A percentile compares a stretch with the other conserved stretches of the same genome.
These are phyloP conservation scores for Diplogelasinospora grovesii DNA, from an alignment of 495 filamentous ascomycete species.

Conservation along the genomic window DNA sequence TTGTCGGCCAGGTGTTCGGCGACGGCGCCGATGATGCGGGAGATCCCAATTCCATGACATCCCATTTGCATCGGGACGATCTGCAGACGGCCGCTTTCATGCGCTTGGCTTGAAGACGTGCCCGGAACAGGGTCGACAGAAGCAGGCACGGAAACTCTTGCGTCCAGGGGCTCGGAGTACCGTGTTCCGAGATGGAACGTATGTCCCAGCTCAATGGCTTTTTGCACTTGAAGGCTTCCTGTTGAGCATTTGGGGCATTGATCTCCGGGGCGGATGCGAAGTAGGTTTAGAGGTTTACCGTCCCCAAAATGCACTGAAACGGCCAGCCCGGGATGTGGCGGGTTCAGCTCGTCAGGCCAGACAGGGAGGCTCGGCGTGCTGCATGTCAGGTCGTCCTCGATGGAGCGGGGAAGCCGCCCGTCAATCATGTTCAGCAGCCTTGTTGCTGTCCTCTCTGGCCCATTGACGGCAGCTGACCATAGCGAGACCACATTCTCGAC, in stretches of 20 bases:
- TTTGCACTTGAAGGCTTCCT: slow-evolving; percentile 58
- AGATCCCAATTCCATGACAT: slow-evolving; percentile 92
- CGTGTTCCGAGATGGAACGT: slow-evolving; percentile 90
- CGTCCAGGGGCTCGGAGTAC: slow-evolving; percentile 70
- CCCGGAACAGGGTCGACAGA: background rate
- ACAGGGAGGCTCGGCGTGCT: background rate
- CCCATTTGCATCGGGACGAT: slow-evolving; percentile 75
- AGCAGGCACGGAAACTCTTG: slow-evolving; percentile 43
- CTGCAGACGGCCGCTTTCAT: slow-evolving; percentile 6
- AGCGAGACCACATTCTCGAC: slow-evolving; percentile 54
- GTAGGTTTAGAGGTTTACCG: slow-evolving; percentile 43
- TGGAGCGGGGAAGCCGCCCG: slow-evolving; percentile 17
- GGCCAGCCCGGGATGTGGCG: slow-evolving; percentile 1
- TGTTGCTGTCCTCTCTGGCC: slow-evolving; percentile 10
- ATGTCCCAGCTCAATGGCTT: slow-evolving; percentile 84
- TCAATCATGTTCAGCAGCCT: slow-evolving; percentile 50
- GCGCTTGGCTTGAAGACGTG: slow-evolving; percentile 11
- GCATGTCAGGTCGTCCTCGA: background rate
- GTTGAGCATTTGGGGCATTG: slow-evolving; percentile 60
- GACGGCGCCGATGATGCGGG: slow-evolving; percentile 80
- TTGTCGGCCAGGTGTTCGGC: slow-evolving; percentile 66
- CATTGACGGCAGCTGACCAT: slow-evolving; percentile 38
- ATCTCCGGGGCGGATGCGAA: slow-evolving; percentile 62
- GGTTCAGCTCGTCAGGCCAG: slow-evolving; percentile 18
- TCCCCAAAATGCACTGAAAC: slow-evolving; percentile 9